Evolutionary conservation across 805 yeast species (phyloP).

Genomic region (Teunomyces atbi): DNA sequence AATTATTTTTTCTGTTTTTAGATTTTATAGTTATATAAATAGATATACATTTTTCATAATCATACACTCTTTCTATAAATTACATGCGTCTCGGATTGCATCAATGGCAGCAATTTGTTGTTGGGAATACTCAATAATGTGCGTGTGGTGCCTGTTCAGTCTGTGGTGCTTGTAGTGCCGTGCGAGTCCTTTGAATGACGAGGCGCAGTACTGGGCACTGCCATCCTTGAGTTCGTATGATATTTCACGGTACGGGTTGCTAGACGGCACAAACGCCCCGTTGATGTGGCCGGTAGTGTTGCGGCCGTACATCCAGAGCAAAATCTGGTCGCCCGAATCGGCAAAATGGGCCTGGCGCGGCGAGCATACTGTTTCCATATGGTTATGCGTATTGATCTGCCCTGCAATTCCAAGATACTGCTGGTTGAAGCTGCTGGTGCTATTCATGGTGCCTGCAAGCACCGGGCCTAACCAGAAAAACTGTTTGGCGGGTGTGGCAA

Average conservation of each 20-base stretch:
- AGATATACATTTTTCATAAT: neutral
- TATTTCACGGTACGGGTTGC: constrained; percentile 10
- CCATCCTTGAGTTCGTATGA: neutral
- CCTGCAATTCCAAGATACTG: constrained; percentile 11
- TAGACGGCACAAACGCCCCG: constrained; percentile 11
- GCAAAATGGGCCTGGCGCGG: constrained; percentile 9
- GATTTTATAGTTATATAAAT: neutral
- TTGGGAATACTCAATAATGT: neutral
- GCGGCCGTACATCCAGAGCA: constrained; percentile 10
- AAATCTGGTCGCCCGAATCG: constrained; percentile 8
- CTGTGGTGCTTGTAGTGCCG: neutral
- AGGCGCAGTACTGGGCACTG: constrained; percentile 1
- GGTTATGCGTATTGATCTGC: constrained; percentile 3
- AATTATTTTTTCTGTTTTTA: neutral
- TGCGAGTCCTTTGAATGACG: neutral
- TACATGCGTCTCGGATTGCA: neutral
- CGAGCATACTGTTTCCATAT: constrained; percentile 8
- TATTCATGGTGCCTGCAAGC: constrained; percentile 3
- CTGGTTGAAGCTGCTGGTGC: constrained; percentile 6
- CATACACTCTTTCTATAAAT: neutral
- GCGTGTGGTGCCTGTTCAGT: neutral
- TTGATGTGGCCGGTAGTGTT: neutral
- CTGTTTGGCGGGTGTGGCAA: constrained; percentile 6
- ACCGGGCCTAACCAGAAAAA: constrained; percentile 12
- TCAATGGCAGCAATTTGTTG: neutral